Evolutionary conservation across 2,329 filamentous ascomycete species (phyloP), one percentile per base, ranked within the genome.

Genomic region (Dactylonectria estremocensis): DNA sequence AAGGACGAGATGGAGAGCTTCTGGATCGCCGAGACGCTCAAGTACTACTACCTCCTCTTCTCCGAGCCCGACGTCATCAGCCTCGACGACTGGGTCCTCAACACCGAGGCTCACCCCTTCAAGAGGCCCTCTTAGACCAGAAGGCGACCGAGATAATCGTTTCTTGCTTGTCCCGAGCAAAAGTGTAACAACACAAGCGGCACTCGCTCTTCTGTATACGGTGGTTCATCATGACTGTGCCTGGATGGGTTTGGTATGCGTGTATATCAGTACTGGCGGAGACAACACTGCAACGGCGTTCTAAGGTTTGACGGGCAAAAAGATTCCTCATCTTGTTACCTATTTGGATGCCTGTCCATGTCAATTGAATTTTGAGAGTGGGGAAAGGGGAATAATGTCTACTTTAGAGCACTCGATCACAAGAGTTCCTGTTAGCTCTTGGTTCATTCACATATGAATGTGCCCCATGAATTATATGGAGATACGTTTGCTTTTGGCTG

Each of bases 41-140:
- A 97, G 84, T 97, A 97, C 78, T 97, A 96, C 72, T 97, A 94
- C 79, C 80, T 97, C 64, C 85, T 97, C 56, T 97, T 93, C 78
- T 90, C 90, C 22, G 81, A 90, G 63, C 91, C 92, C 0, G 84
- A 86, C 57, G 81, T 91, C n/a, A 82, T 92, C 46, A 92, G 87
- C 75, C 81, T 93, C 63, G 91, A 93, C 77, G 89, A 92, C 59
- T 92, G 88, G 86, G 90, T 92, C 53, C 81, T 92, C 68, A 90
- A 90, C 76, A 90, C 89, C 0, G 89, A 90, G 80, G 89, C 88
- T 22, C 89, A 90, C 75, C 88, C 89, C 1, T 87, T 90, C 74
- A 83, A 78, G 76, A 79, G 87, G 72, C 84, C 85, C 10, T 78
- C 73, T 18, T 81, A 63, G 69, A 35, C 24, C 22, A 24, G 24